phyloP scores from a whole-genome alignment of 345 rosid species.

The Pseudoturritis turrita region DNA sequence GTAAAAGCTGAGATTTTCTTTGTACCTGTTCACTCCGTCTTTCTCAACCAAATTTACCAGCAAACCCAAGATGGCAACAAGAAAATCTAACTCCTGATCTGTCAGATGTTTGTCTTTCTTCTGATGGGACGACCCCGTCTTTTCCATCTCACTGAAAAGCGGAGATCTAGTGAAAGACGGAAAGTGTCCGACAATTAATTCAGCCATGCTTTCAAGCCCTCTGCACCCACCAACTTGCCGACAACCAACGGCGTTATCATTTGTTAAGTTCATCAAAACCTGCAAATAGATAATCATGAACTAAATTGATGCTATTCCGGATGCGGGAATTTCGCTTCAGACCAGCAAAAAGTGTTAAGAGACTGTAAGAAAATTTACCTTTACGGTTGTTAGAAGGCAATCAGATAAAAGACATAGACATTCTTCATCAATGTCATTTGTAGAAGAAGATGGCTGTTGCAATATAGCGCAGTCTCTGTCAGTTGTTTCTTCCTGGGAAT shows the following conservation, averaged over 20 bases:
- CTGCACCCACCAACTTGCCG: slow-evolving; percentile 80
- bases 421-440: slow-evolving; percentile 52
- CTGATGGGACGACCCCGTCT: slow-evolving; percentile 31
- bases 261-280: slow-evolving; percentile 97
- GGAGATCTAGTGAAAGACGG: slow-evolving; percentile 59
- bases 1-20: not conserved
- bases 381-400: slow-evolving; percentile 90
- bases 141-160: slow-evolving; percentile 36
- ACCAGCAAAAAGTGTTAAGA: not conserved
- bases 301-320: not conserved
- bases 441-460: slow-evolving; percentile 37
- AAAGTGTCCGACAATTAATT: slow-evolving; percentile 76
- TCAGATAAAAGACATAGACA: slow-evolving; percentile 58
- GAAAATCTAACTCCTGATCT: slow-evolving; percentile 96
- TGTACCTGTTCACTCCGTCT: slow-evolving; percentile 85
- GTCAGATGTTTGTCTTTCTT: slow-evolving; percentile 59
- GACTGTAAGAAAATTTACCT: slow-evolving; percentile 43
- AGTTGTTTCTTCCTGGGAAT: slow-evolving; percentile 41
- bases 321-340: not conserved
- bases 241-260: slow-evolving; percentile 88
- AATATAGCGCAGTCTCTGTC: slow-evolving; percentile 37
- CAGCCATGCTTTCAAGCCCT: slow-evolving; percentile 84
- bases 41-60: slow-evolving; percentile 97
- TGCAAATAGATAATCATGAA: slow-evolving; percentile 28
- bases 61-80: slow-evolving; percentile 94